A percentile compares a stretch with the other conserved stretches of the same genome.
These are phyloP conservation scores for Calonectria hongkongensis DNA, from an alignment of 2,329 filamentous ascomycete genomes.

Conservation along the genomic window DNA sequence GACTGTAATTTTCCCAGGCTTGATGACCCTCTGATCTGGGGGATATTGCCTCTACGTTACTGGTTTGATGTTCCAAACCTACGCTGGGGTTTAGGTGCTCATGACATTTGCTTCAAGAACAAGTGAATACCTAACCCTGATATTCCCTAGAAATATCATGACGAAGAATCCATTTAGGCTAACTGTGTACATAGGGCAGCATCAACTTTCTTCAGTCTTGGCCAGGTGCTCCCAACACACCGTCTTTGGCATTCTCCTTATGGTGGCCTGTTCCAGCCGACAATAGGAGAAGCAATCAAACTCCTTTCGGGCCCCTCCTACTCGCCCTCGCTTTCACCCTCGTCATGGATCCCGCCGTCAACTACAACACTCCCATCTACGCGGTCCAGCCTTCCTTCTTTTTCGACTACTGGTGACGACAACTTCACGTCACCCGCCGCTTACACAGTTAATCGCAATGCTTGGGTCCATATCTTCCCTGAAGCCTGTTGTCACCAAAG, in stretches of 20 bases:
- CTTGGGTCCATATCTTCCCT: constrained; percentile 97
- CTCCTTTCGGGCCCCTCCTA: constrained; percentile 78
- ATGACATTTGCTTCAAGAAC: constrained; percentile 96
- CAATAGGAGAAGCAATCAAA: constrained; percentile 88
- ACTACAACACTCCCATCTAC: constrained; percentile 30
- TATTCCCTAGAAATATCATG: neutral
- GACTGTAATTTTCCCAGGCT: constrained; percentile 74
- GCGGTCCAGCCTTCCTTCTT: constrained; percentile 64
- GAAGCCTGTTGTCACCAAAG: constrained; percentile 97
- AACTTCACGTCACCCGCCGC: constrained; percentile 82
- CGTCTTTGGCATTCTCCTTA: constrained; percentile 84
- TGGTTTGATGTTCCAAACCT: constrained; percentile 83
- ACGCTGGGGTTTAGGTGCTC: constrained; percentile 92
- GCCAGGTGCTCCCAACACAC: constrained; percentile 94
- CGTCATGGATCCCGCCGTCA: constrained; percentile 48
- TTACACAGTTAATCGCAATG: constrained; percentile 80
- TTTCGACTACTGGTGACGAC: constrained; percentile 81
- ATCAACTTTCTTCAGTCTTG: constrained; percentile 88
- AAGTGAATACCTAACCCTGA: constrained; percentile 70
- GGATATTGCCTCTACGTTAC: constrained; percentile 85
- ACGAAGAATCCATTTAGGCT: neutral
- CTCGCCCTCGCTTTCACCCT: constrained; percentile 33
- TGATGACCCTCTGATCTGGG: constrained; percentile 97
- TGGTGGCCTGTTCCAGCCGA: constrained; percentile 93
- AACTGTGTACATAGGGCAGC: constrained; percentile 70